Evolutionary conservation across 2,329 filamentous ascomycete genomes (phyloP), one percentile per base, ranked within the genome.

Genomic region (Fusarium foetens): DNA sequence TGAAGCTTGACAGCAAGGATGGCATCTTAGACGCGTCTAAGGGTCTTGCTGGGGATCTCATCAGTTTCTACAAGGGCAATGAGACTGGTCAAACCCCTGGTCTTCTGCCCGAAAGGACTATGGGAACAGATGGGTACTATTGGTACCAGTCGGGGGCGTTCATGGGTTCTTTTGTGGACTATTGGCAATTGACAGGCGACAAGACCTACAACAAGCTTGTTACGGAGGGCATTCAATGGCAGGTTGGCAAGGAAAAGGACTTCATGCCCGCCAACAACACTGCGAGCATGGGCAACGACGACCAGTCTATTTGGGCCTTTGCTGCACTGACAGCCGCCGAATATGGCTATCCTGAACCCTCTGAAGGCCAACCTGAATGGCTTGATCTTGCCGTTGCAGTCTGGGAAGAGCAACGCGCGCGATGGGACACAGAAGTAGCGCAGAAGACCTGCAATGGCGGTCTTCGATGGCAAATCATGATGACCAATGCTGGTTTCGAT

Each of bases 401-500:
- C 3, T 73, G 60, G 39, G 57, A 72, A 14, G 41, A 42, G 9
- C 64, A 69, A 21, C 59, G 64, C 1, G 12, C 14, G 3, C 51
- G 71, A 13, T 95, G 88, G 77, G 90, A 92, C 70, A 87, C 88
- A 3, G 85, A 87, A 63, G 89, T 87, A 1, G 76, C 81, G 29
- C 82, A 84, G 6, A 29, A 38, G 8, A 45, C 41, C 3, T 69
- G 66, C 21, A 85, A 86, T 8, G 80, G 84, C 1, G 66, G 86
- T 91, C 83, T 91, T 93, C 85, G 92, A 74, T 94, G 92, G 92
- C 93, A 95, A 82, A 92, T 95, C 57, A 92, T 90, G 70, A 83
- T 87, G 5, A 90, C 90, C 73, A 94, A 94, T 77, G 85, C 84
- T 23, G 93, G 93, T n/a, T 95, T 93, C 78, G 86, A 90, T 75